Evolutionary conservation across 192 early-diverging fungal species (phyloP).

Genomic region (Fimicolochytrium jonesii): DNA sequence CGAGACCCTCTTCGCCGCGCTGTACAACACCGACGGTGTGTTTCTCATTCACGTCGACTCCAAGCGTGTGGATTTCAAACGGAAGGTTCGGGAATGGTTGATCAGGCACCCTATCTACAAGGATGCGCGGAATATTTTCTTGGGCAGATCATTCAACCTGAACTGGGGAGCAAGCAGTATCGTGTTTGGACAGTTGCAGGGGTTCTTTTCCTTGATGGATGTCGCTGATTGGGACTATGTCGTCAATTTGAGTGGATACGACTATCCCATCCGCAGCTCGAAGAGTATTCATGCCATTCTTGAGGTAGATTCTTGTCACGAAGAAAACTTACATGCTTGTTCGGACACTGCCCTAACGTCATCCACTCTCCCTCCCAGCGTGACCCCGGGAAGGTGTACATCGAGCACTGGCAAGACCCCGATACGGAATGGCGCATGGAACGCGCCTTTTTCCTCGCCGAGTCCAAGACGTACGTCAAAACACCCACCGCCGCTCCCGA

Average conservation of each 20-base stretch:
- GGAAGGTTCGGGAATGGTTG: conserved; percentile 26
- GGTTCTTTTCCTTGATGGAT: conserved; percentile 47
- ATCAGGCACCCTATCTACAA: background rate
- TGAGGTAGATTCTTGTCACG: too few relatives aligned
- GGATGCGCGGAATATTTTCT: conserved; percentile 15
- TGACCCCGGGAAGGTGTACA: conserved; percentile 23
- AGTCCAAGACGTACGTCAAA: conserved; percentile 5
- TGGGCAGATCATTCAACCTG: conserved; percentile 19
- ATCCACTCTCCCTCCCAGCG: background rate
- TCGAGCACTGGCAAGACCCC: conserved; percentile 25
- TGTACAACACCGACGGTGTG: conserved; percentile 37
- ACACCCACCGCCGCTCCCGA: conserved; percentile 32
- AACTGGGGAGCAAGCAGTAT: conserved; percentile 46
- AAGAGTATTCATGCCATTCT: conserved; percentile 31
- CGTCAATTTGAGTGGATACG: conserved; percentile 43
- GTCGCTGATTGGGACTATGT: conserved; percentile 54
- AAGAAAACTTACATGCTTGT: too few relatives aligned
- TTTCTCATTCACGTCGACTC: conserved; percentile 49
- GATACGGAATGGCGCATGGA: conserved; percentile 28
- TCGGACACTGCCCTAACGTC: too few relatives aligned
- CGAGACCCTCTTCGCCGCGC: conserved; percentile 27
- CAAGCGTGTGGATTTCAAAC: conserved; percentile 6
- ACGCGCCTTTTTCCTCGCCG: conserved; percentile 17
- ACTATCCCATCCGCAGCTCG: conserved; percentile 39
- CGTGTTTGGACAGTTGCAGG: conserved; percentile 42